Base-by-base conservation (phyloP, 768 basidiomycete species). In the Dictyophora rubrovolvata region DNA sequence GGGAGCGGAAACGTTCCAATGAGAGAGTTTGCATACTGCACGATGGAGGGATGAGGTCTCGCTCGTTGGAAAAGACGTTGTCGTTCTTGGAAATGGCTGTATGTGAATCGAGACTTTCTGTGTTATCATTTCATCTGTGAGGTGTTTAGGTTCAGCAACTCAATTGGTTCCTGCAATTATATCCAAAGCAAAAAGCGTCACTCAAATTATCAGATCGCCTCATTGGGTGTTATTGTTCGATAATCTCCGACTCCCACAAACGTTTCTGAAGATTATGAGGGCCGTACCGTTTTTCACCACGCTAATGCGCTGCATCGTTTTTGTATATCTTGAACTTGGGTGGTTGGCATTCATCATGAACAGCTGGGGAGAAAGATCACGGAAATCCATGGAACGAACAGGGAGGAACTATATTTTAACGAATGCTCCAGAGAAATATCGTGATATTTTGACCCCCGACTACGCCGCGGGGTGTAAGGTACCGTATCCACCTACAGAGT, bases 321-420 rank as follows among this genome's bases (percentile, higher is more conserved):
- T 55, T 17, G 11, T 34, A 17, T 1, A 9, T 1, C 1, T 56
- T 16, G 60, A 61, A 42, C 12, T n/a, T 37, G 16, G 8, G 14
- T 61, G 48, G 47, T 33, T 17, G 17, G 17, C 49, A 14, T 61
- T 61, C 36, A 17, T 7, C 34, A 17, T 18, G 37, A 49, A 62
- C 21, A 21, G 6, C 12, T 23, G 1, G 12, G 57, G 56, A n/a
- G 20, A 9, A 17, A 10, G 28, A 10, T 7, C 20, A 18, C 59
- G 66, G n/a, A 48, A 36, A 18, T 10, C 36, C 10, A 10, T 49
- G 1, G 53, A 59, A 22, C 47, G 60, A 48, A n/a, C 21, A 28
- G 61, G 83, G 53, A 70, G 69, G 33, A 59, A 58, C 61, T 61
- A 42, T 56, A 64, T 65, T 20, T 50, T 42, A 1, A 56, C 56